Percentiles rank a stretch among this genome's conserved stretches.
These are phyloP conservation scores for Ustilaginoidea virens DNA, from an alignment of 2,329 filamentous ascomycete genomes.

Conservation along the genomic window DNA sequence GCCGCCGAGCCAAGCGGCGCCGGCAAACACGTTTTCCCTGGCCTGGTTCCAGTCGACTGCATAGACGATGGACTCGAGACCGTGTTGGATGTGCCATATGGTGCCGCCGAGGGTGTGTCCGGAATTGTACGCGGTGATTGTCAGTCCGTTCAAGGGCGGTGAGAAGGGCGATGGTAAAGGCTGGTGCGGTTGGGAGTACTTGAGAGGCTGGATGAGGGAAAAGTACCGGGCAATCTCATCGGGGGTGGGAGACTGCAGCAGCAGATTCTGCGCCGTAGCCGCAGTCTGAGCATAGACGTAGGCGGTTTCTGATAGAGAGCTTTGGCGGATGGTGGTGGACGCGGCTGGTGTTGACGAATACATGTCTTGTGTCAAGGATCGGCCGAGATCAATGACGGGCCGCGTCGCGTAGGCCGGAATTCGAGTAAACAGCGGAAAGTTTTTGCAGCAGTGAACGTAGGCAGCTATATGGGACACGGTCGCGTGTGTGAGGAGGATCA, in stretches of 20 bases:
- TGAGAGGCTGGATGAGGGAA: constrained; percentile 74
- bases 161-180: constrained; percentile 77
- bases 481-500: constrained; percentile 89
- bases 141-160: constrained; percentile 76
- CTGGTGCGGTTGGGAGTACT: constrained; percentile 93
- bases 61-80: constrained; percentile 91
- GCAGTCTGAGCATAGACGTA: constrained; percentile 38
- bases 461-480: constrained; percentile 84
- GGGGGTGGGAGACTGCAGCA: constrained; percentile 55
- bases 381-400: constrained; percentile 83
- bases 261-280: constrained; percentile 35
- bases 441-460: constrained; percentile 92
- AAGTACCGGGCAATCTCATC: constrained; percentile 93
- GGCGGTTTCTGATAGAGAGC: constrained; percentile 50
- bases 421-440: constrained; percentile 79
- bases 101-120: constrained; percentile 92
- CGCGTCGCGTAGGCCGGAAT: constrained; percentile 91
- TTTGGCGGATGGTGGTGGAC: constrained; percentile 62
- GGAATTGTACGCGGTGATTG: constrained; percentile 91
- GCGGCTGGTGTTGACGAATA: constrained; percentile 84
- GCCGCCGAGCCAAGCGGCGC: constrained; percentile 84
- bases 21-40: constrained; percentile 86
- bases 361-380: constrained; percentile 79
- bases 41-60: constrained; percentile 97
- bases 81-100: constrained; percentile 97